Conservation (phyloP, 2,329 filamentous ascomycete species). For the Neofusicoccum sp. region DNA sequence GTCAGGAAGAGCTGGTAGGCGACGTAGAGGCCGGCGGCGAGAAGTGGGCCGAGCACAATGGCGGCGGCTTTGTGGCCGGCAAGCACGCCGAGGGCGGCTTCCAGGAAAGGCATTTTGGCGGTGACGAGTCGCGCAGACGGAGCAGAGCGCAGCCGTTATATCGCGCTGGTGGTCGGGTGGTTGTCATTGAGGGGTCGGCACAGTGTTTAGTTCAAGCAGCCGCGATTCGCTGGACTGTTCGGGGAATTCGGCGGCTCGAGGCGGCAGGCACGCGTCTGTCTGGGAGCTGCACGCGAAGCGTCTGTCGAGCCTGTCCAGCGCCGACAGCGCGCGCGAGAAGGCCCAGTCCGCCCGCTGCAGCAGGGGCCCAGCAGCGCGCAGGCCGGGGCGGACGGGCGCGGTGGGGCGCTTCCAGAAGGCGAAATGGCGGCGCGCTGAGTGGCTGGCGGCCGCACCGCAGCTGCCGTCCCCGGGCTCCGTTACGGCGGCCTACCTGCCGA, state of each 20-base stretch:
- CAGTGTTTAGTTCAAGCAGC: not conserved
- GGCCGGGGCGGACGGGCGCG: not conserved
- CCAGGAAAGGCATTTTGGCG: conserved; percentile 4
- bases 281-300: not conserved
- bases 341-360: no score
- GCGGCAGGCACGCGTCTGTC: not conserved
- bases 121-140: not conserved
- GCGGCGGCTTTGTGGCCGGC: not conserved
- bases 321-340: no score
- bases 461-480: conserved; percentile 14
- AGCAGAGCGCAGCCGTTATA: conserved; percentile 1
- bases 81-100: not conserved
- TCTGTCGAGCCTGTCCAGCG: no score
- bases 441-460: not conserved
- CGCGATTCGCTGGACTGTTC: conserved; percentile 3
- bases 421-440: not conserved
- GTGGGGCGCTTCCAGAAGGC: not conserved
- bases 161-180: not conserved
- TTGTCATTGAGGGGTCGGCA: not conserved
- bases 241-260: not conserved
- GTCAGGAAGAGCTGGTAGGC: conserved; percentile 22
- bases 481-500: not conserved
- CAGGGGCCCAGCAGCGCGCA: not conserved
- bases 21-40: conserved; percentile 15
- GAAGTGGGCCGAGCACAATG: not conserved